Evolutionary conservation across 208 protist genomes (phyloP).

Genomic region (Wallacemonas sp.): DNA sequence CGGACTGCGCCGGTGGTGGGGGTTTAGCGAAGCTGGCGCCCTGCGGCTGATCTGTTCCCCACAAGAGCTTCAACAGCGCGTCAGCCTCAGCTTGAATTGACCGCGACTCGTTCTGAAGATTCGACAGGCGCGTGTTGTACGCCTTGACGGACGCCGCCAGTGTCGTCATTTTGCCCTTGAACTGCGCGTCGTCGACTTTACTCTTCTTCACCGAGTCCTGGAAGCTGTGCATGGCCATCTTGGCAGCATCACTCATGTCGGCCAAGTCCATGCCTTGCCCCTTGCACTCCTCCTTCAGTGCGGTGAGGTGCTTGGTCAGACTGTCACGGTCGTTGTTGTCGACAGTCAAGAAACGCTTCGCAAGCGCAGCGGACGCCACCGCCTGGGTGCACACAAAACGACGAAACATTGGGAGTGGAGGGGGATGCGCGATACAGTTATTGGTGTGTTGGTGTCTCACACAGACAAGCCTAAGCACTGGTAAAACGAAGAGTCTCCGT

Average conservation of each 20-base stretch:
- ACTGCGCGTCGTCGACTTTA: constrained; percentile 60
- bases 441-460: no score
- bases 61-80: constrained; percentile 75
- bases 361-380: neutral
- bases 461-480: no score
- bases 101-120: constrained; percentile 84
- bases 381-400: neutral
- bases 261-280: constrained; percentile 84
- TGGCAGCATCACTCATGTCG: constrained; percentile 87
- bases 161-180: constrained; percentile 75
- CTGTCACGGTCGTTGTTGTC: constrained; percentile 49
- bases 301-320: constrained; percentile 75
- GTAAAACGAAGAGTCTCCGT: no score
- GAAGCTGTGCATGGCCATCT: constrained; percentile 49
- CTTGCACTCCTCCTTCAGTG: constrained; percentile 86
- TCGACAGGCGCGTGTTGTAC: constrained; percentile 79
- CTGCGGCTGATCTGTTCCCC: constrained; percentile 74
- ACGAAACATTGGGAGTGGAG: constrained; percentile 20
- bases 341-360: constrained; percentile 35
- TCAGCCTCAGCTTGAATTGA: constrained; percentile 82
- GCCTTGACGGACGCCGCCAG: constrained; percentile 84
- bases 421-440: no score
- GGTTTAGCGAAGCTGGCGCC: constrained; percentile 61
- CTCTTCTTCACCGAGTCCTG: constrained; percentile 53
- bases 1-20: constrained; percentile 18